Percentiles rank a stretch among this genome's conserved stretches.
Evolutionary conservation across 2,329 filamentous ascomycete species (phyloP).

Genomic region (Nigrograna mackinnonii): DNA sequence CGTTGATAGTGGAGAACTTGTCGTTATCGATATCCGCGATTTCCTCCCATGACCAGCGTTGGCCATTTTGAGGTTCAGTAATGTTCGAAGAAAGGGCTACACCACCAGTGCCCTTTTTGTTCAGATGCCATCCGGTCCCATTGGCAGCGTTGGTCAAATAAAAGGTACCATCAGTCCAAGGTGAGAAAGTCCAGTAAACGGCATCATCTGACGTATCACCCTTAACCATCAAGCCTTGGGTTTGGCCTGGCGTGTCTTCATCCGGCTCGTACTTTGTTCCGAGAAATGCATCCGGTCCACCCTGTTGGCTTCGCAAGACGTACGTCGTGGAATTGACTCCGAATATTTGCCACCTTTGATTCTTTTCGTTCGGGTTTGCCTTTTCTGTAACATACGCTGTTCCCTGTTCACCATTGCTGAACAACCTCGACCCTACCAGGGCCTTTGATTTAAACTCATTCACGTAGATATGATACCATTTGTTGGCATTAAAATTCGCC

Average conservation of each 20-base stretch:
- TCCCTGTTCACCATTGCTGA: slow-evolving; percentile 9
- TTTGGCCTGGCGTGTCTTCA: slow-evolving; percentile 14
- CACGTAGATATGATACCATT: slow-evolving; percentile 24
- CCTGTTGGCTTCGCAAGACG: slow-evolving; percentile 15
- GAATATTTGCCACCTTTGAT: slow-evolving; percentile 23
- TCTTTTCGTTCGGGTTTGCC: slow-evolving; percentile 3
- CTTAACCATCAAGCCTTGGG: slow-evolving; percentile 16
- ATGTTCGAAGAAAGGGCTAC: slow-evolving; percentile 19
- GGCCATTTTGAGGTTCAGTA: slow-evolving; percentile 14
- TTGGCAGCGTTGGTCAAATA: slow-evolving; percentile 23
- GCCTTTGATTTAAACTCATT: slow-evolving; percentile 7
- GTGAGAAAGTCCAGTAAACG: slow-evolving; percentile 21
- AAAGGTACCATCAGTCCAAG: slow-evolving; percentile 24
- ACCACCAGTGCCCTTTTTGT: slow-evolving; percentile 8
- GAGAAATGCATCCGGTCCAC: slow-evolving; percentile 18
- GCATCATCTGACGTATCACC: slow-evolving; percentile 18
- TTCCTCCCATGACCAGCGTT: slow-evolving; percentile 13
- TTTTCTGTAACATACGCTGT: slow-evolving; percentile 16
- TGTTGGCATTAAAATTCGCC: slow-evolving; percentile 21
- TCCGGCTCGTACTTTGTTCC: slow-evolving; percentile 8
- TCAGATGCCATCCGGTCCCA: slow-evolving; percentile 15
- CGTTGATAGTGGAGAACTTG: slow-evolving; percentile 43
- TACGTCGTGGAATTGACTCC: slow-evolving; percentile 18
- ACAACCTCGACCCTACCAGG: slow-evolving; percentile 14
- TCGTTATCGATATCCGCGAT: slow-evolving; percentile 15